Evolutionary conservation across 169 alveolate species (phyloP), one percentile per base, ranked within the genome.

Genomic region (Eimeria maxima): DNA sequence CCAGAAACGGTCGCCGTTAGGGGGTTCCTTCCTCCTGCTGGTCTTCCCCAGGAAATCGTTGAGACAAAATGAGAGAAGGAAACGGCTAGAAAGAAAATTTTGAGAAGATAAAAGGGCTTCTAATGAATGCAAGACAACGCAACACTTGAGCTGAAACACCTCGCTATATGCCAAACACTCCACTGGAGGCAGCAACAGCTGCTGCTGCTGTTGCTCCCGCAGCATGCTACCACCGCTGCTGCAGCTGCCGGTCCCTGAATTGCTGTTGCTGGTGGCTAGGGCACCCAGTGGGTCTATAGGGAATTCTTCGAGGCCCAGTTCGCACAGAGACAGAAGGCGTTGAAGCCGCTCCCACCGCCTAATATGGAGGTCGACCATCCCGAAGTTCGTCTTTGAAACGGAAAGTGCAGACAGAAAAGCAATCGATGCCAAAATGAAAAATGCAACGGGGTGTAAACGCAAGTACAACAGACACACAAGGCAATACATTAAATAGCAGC

Each of bases 261-360:
- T 80, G 90, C 69, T 20, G 69, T 50, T 50, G 44, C 50, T 42
- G 84, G 3, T 63, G 94, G 5, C 13, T 33, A 63, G 7, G 1
- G 80, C 83, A 0, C 71, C 50, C 24, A 88, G 24, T 0, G 94
- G 73, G 73, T 84, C 93, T 22, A 94, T 47, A 13, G 96, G 96
- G 71, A 94, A 84, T 50, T 71, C 90, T 29, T 94, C 96, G 16
- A 63, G 47, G 69, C 96, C 96, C 29, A 50, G 18, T 42, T 94
- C 96, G 18, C 42, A 89, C 57, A 94, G 57, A 27, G 83, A 44
- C 45, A 50, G 29, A 78, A 50, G 81, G 14, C 96, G 84, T 27
- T 71, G 96, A 27, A 80, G 71, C 22, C 94, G 83, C 81, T 94
- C 96, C 94, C 93, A 94, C 16, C 96, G 96, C 6, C 96, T 93